Percentiles rank a stretch among this genome's conserved stretches.
These are phyloP conservation scores for Begonia fuchsioides DNA, from an alignment of 306 rosid genomes.

Conservation along the genomic window DNA sequence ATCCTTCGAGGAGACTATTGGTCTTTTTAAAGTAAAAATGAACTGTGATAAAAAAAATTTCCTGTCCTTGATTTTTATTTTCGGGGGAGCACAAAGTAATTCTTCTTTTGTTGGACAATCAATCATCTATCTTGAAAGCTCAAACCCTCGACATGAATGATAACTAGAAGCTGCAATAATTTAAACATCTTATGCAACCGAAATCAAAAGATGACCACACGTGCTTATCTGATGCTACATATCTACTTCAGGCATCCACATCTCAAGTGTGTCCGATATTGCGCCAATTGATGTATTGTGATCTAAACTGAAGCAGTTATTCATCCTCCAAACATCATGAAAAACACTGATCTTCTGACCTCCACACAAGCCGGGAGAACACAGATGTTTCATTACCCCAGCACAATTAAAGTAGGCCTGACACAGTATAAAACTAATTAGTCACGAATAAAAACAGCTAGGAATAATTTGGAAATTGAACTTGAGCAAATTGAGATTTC, in stretches of 20 bases:
- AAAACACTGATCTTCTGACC: conserved; percentile 31
- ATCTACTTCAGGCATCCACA: conserved; percentile 42
- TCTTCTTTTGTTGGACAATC: too few relatives aligned
- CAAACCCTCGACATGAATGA: too few relatives aligned
- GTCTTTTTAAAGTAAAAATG: conserved; percentile 8
- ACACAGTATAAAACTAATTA: conserved; percentile 7
- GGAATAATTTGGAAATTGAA: not conserved
- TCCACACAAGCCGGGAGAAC: conserved; percentile 30
- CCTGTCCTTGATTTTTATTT: not conserved
- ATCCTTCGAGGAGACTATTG: conserved; percentile 6
- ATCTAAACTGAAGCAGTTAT: conserved; percentile 18
- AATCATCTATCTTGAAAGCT: too few relatives aligned
- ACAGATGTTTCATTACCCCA: conserved; percentile 26
- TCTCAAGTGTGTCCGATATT: conserved; percentile 24
- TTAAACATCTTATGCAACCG: conserved; percentile 4
- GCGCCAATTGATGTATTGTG: conserved; percentile 19
- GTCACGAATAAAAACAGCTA: conserved; percentile 19
- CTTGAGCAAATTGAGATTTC: too few relatives aligned
- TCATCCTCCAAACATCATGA: conserved; percentile 25
- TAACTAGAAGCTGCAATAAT: not conserved
- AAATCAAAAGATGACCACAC: conserved; percentile 13
- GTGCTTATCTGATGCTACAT: conserved; percentile 18
- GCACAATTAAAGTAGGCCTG: conserved; percentile 31
- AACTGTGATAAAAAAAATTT: too few relatives aligned
- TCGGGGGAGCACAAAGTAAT: too few relatives aligned